Base-by-base conservation (phyloP, 1,139 yeast species). In the Hyphopichia fennica region DNA sequence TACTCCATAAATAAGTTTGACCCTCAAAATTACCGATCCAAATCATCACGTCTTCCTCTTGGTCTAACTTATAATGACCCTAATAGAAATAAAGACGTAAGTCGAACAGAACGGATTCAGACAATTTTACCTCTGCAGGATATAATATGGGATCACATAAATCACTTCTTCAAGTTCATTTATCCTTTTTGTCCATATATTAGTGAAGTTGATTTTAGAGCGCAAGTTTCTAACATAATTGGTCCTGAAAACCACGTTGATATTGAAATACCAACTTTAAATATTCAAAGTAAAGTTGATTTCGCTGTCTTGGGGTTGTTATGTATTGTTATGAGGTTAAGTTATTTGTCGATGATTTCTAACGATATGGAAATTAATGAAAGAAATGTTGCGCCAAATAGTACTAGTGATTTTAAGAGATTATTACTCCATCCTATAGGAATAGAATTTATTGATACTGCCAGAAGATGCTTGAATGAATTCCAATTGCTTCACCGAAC, bases 141-240 rank as follows among this genome's bases (percentile, higher is more conserved):
- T 36, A 59, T 65, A 1, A 44, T 73, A 0, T 71, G 77, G 75
- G 42, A 60, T 19, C 57, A 66, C 2, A 47, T 74, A 5, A 64
- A 67, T 31, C 54, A 69, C 18, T 76, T 63, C 47, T 74, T 75
- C 51, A 51, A 46, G 6, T 54, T 58, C 18, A 62, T 71, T 4
- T 69, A 69, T 42, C 75, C 75, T 0, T 62, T 69, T 37, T 50
- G 62, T 45, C 80, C 80, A 2, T 67, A 62, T 43, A 39, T 75
- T n/a, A 75, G 71, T 39, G 75, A 76, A 45, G 41, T 32, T 5
- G 47, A 46, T 2, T 53, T 54, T 32, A 37, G 47, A 22, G 35
- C 14, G 3, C 23, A 25, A n/a, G 20, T 43, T 8, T 20, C 31
- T 1, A 39, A 46, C 4, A 44, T 56, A 5, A 34, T 54, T 2